Conservation (phyloP, 495 filamentous ascomycete genomes). For the Aspergillus funiculosus region DNA sequence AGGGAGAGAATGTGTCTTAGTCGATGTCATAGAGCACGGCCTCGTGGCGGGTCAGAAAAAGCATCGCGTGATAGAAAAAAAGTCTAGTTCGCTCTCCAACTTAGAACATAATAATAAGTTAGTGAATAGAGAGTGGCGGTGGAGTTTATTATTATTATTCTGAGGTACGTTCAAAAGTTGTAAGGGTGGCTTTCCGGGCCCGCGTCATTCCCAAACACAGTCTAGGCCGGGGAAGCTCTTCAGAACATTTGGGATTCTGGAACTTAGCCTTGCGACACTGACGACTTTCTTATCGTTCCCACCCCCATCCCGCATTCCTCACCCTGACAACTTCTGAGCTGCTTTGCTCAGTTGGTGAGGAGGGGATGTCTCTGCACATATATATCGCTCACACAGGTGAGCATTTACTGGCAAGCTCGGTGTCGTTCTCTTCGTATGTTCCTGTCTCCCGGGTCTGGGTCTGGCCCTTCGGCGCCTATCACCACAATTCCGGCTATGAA, state of each 20-base stretch:
- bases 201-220: conserved; percentile 17
- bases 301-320: conserved; percentile 30
- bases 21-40: conserved; percentile 36
- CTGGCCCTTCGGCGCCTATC: conserved; percentile 2
- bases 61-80: conserved; percentile 33
- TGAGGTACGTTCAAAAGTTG: no score
- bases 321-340: conserved; percentile 21
- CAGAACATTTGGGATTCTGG: conserved; percentile 12
- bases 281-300: conserved; percentile 20
- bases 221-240: conserved; percentile 20
- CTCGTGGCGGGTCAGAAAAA: conserved; percentile 27
- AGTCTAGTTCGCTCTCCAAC: no score
- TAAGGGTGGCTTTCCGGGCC: conserved; percentile 11
- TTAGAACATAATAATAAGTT: no score
- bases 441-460: conserved; percentile 8
- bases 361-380: conserved; percentile 70
- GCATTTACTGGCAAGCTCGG: conserved; percentile 66
- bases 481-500: conserved; percentile 1
- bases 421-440: conserved; percentile 63
- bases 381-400: conserved; percentile 86
- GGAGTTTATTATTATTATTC: no score
- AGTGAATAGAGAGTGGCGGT: no score
- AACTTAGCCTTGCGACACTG: conserved; percentile 8
- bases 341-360: conserved; percentile 34
- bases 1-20: conserved; percentile 29